Base-by-base conservation (phyloP, 345 rosid species). In the Linum tenue region DNA sequence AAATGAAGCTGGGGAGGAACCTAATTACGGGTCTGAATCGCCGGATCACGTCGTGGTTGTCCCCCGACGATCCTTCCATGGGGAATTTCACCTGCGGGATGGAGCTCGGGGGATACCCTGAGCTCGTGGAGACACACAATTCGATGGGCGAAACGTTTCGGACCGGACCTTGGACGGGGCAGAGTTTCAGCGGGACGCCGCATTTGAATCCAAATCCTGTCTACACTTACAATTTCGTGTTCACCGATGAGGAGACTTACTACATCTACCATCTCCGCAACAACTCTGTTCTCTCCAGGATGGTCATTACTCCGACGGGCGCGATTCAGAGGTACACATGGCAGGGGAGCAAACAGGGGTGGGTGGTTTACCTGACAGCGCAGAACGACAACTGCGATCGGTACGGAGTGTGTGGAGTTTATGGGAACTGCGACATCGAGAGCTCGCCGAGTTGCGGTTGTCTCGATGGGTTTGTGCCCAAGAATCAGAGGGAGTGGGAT, bases 401-500 rank as follows among this genome's bases (percentile, higher is more conserved):
- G 3, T 67, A 67, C 60, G 58, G 56, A 2, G 10, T 14, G 0
- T 67, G 70, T 10, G 70, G 70, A 44, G 48, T 57, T 31, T 42
- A 67, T 37, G 70, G 70, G 37, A 48, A 12, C 15, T 67, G 70
- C 9, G 51, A 36, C 37, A 59, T 59, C 17, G 22, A 41, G 0
- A 67, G 53, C 3, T 56, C 64, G 7, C 64, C 70, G 2, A 1
- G 50, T 11, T 67, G 70, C 15, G 55, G 43, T 36, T 67, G 70
- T 63, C 60, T 67, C 43, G 11, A 48, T 12, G 70, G 64, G 22
- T 67, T 67, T 60, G 58, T 59, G 5, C 70, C 70, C 4, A 67
- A 37, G 11, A 3, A 15, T 37, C 35, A 39, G 3, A 59, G 22
- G 51, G 70, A 67, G 3, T 67, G 64, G 70, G 39, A 50, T n/a